Conservation (phyloP, 352 stramenopile species). For the Globisporangium nagaii region DNA sequence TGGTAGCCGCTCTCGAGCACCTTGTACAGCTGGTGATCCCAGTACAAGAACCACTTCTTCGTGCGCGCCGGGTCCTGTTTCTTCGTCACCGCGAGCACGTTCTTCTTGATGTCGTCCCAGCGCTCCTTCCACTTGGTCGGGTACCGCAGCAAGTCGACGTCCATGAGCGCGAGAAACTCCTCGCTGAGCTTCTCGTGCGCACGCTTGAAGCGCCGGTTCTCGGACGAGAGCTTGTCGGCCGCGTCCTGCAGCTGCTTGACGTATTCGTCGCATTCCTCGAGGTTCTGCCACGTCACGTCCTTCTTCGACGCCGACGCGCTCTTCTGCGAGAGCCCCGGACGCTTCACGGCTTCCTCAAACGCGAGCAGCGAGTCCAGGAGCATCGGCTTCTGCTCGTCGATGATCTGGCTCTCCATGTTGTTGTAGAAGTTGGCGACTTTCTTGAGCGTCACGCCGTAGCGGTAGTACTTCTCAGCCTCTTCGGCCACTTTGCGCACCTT, state of each 20-base stretch:
- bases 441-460: slow-evolving; percentile 92
- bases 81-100: slow-evolving; percentile 55
- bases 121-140: slow-evolving; percentile 85
- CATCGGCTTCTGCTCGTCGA: slow-evolving; percentile 93
- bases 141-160: slow-evolving; percentile 87
- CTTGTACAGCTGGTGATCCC: slow-evolving; percentile 96
- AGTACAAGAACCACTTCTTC: slow-evolving; percentile 90
- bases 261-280: slow-evolving; percentile 90
- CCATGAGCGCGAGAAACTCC: slow-evolving; percentile 80
- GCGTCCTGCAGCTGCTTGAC: slow-evolving; percentile 89
- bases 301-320: slow-evolving; percentile 39
- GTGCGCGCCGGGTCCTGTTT: slow-evolving; percentile 83
- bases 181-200: slow-evolving; percentile 80
- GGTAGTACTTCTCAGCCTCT: slow-evolving; percentile 92
- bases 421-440: slow-evolving; percentile 98
- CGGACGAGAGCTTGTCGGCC: slow-evolving; percentile 79
- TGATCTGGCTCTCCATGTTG: slow-evolving; percentile 92
- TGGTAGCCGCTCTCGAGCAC: slow-evolving; percentile 92
- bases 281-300: slow-evolving; percentile 88
- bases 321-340: slow-evolving; percentile 44
- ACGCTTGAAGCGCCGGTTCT: slow-evolving; percentile 90
- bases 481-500: slow-evolving; percentile 67
- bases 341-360: slow-evolving; percentile 87
- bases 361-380: slow-evolving; percentile 89
- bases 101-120: slow-evolving; percentile 79